These are phyloP conservation scores for Lasiodiplodia citricola DNA, from an alignment of 2,329 filamentous ascomycete genomes.

Conservation along the genomic window DNA sequence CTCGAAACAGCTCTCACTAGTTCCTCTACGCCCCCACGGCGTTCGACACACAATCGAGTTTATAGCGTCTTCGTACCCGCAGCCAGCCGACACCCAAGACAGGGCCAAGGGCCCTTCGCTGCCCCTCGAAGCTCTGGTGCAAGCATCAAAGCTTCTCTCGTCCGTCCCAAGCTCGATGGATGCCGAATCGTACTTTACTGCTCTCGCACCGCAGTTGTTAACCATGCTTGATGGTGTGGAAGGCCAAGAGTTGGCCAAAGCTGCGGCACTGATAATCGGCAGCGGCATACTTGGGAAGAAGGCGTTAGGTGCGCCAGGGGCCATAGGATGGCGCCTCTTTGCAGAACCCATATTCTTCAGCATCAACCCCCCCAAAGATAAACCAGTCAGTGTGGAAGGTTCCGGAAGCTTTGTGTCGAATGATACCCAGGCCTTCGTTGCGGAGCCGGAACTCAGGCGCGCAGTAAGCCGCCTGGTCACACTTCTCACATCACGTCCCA, in stretches of 20 bases:
- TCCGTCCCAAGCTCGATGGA: constrained; percentile 62
- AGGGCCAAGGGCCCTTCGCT: constrained; percentile 63
- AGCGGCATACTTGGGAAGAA: constrained; percentile 71
- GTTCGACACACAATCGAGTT: constrained; percentile 74
- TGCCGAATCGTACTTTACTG: constrained; percentile 64
- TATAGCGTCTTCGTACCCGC: constrained; percentile 70
- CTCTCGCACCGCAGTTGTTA: constrained; percentile 66
- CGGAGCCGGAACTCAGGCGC: constrained; percentile 53
- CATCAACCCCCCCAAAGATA: constrained; percentile 49
- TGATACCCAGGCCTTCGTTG: constrained; percentile 47
- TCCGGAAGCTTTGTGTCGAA: constrained; percentile 13
- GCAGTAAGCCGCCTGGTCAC: constrained; percentile 62
- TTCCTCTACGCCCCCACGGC: constrained; percentile 67
- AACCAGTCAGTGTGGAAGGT: neutral
- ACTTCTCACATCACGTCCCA: constrained; percentile 67
- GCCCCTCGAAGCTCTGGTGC: constrained; percentile 69
- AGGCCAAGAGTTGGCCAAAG: constrained; percentile 63
- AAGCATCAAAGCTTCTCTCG: constrained; percentile 67
- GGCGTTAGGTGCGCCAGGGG: constrained; percentile 67
- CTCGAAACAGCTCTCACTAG: constrained; percentile 61
- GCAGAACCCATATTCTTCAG: constrained; percentile 61
- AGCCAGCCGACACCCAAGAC: constrained; percentile 34
- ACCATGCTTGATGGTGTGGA: constrained; percentile 65
- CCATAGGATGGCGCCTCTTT: constrained; percentile 65
- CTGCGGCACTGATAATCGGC: constrained; percentile 66